Conservation (phyloP, 768 basidiomycete species). For the Tricholoma furcatifolium region DNA sequence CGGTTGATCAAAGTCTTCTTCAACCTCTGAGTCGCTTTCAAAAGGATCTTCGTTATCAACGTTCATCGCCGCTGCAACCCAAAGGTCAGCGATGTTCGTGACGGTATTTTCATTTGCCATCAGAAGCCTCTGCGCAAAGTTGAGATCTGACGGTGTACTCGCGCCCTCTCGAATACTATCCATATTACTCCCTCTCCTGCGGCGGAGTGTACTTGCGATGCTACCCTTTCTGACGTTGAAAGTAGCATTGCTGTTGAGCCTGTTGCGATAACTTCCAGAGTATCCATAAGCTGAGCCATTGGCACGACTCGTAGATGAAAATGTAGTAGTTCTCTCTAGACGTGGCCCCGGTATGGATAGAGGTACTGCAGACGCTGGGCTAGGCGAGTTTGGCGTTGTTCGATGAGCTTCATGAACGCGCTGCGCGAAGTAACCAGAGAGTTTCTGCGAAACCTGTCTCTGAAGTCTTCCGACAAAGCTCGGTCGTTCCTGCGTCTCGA, state of each 20-base stretch:
- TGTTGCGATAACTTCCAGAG: slow-evolving; percentile 51
- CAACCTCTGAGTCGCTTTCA: slow-evolving; percentile 50
- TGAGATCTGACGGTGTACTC: slow-evolving; percentile 51
- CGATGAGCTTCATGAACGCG: slow-evolving; percentile 42
- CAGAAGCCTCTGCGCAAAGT: slow-evolving; percentile 84
- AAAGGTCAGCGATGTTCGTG: slow-evolving; percentile 92
- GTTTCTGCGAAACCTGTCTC: slow-evolving; percentile 49
- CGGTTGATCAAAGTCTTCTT: slow-evolving; percentile 25
- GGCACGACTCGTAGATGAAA: slow-evolving; percentile 56
- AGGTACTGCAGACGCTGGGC: slow-evolving; percentile 43
- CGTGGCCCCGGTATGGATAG: slow-evolving; percentile 39
- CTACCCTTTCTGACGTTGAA: slow-evolving; percentile 51
- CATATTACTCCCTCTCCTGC: slow-evolving; percentile 49
- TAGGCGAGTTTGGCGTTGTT: slow-evolving; percentile 25
- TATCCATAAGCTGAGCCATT: slow-evolving; percentile 86
- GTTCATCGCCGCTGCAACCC: slow-evolving; percentile 97
- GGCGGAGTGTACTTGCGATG: slow-evolving; percentile 49
- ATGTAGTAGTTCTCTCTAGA: slow-evolving; percentile 45
- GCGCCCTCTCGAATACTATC: slow-evolving; percentile 41
- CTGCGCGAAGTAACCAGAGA: slow-evolving; percentile 61
- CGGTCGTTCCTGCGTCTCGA: slow-evolving; percentile 40
- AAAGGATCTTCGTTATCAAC: slow-evolving; percentile 88
- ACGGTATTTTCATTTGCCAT: slow-evolving; percentile 96
- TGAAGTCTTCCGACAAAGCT: slow-evolving; percentile 41
- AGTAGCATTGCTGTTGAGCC: slow-evolving; percentile 49